Evolutionary conservation across 2,329 filamentous ascomycete genomes (phyloP), one percentile per base, ranked within the genome.

Genomic region (Teratosphaeria epicoccoides): DNA sequence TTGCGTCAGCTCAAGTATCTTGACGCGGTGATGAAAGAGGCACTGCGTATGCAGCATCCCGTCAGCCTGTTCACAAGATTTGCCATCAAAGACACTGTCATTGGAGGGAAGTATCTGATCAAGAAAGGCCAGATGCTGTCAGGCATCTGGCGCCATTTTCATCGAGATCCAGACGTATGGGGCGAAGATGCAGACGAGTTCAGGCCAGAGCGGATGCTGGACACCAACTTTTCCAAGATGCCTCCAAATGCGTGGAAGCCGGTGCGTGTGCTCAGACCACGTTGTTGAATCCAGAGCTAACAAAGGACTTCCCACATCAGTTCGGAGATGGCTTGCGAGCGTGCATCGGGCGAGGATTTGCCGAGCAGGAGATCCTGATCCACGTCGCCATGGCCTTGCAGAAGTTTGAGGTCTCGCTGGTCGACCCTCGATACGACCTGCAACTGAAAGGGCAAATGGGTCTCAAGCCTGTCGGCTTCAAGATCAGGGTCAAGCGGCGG

Each of bases 291-390:
- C 26, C 26, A 28, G 2, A 12, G 12, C 26, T 10, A 12, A 28
- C 12, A 10, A 12, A 7, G 9, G 26, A 28, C 26, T 12, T 10
- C 26, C 26, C 6, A 12, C 9, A 28, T 10, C 26, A 28, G 26
- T 59, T n/a, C n/a, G 87, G 86, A 1, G 85, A 85, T 52, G 85
- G 85, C 1, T 73, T 77, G 56, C 72, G 86, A 49, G 82, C 73
- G 1, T 90, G 85, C 59, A 88, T 89, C 54, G 86, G 86, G 3
- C 73, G 84, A 1, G 75, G 80, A 0, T 89, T 89, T 37, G 61
- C 85, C 1, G 85, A 82, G 82, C 85, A 90, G 62, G 86, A 90
- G 67, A 75, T 78, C 1, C 63, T 84, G 4, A 68, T 87, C 0
- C 75, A 77, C 7, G 71, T 82, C 58, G 79, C 81, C 0, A 75